Evolutionary conservation across 2,329 filamentous ascomycete species (phyloP).

Genomic region (Botrytis tulipae): DNA sequence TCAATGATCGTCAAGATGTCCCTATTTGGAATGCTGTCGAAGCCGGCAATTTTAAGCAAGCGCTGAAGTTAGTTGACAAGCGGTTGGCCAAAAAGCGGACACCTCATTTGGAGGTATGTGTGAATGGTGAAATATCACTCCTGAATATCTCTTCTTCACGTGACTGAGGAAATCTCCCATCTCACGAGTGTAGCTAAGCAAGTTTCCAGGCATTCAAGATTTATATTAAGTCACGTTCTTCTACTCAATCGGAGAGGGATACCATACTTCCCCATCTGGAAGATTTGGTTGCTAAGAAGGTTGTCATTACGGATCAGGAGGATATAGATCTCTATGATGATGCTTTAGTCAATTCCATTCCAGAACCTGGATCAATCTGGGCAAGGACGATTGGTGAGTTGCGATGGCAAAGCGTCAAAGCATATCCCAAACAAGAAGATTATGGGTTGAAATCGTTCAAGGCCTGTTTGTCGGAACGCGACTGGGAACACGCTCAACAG

Average conservation of each 20-base stretch:
- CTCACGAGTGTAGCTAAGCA: constrained; percentile 5
- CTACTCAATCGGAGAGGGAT: constrained; percentile 34
- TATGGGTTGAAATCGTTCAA: constrained; percentile 34
- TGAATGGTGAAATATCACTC: neutral
- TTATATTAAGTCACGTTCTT: constrained; percentile 35
- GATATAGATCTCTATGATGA: constrained; percentile 37
- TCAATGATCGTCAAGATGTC: constrained; percentile 35
- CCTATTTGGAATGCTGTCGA: constrained; percentile 40
- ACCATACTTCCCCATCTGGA: constrained; percentile 33
- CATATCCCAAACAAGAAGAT: constrained; percentile 36
- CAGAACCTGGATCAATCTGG: constrained; percentile 30
- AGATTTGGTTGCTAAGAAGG: constrained; percentile 32
- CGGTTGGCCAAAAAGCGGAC: constrained; percentile 36
- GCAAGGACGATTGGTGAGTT: constrained; percentile 37
- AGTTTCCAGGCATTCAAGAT: constrained; percentile 36
- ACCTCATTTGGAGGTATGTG: constrained; percentile 38
- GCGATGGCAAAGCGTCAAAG: constrained; percentile 37
- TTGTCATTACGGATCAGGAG: constrained; percentile 32
- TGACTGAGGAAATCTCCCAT: neutral
- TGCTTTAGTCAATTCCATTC: constrained; percentile 31
- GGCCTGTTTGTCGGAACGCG: constrained; percentile 36
- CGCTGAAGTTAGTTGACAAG: constrained; percentile 40
- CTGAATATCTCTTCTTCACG: neutral
- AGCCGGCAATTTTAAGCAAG: constrained; percentile 39
- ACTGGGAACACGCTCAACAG: constrained; percentile 39